These are phyloP conservation scores for Aspergillus sergii DNA, from an alignment of 2,329 filamentous ascomycete genomes.

Conservation along the genomic window DNA sequence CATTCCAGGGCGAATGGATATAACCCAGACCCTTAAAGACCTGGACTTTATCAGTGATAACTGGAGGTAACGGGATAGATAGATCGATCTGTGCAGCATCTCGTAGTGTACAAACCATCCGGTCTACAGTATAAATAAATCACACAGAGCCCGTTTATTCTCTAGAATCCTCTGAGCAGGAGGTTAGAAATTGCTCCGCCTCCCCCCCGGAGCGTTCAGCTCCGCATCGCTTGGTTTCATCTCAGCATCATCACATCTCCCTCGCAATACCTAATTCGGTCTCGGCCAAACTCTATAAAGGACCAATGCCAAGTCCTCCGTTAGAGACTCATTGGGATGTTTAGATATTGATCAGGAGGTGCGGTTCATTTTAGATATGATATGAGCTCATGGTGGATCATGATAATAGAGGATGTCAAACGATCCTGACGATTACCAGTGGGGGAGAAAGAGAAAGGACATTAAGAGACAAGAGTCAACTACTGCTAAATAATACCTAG, in stretches of 20 bases:
- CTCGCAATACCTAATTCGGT: neutral
- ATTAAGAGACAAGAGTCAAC: neutral
- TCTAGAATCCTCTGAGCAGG: neutral
- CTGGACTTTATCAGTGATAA: neutral
- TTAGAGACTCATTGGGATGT: neutral
- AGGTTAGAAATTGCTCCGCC: neutral
- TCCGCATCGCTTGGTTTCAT: constrained; percentile 1
- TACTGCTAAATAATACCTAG: neutral
- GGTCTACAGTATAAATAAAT: neutral
- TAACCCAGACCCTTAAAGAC: neutral
- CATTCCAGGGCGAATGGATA: neutral
- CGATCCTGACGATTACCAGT: neutral
- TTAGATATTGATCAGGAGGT: neutral
- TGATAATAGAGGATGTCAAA: neutral
- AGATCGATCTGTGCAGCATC: neutral
- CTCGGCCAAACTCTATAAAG: constrained; percentile 1
- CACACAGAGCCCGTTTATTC: neutral
- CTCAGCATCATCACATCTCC: neutral
- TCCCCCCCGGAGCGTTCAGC: neutral
- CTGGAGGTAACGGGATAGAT: neutral
- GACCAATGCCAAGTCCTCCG: neutral
- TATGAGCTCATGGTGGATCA: neutral
- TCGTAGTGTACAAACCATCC: neutral
- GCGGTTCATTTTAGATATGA: neutral
- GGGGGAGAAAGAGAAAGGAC: neutral